phyloP scores from a whole-genome alignment of 345 rosid species.

The Hibiscus trionum region DNA sequence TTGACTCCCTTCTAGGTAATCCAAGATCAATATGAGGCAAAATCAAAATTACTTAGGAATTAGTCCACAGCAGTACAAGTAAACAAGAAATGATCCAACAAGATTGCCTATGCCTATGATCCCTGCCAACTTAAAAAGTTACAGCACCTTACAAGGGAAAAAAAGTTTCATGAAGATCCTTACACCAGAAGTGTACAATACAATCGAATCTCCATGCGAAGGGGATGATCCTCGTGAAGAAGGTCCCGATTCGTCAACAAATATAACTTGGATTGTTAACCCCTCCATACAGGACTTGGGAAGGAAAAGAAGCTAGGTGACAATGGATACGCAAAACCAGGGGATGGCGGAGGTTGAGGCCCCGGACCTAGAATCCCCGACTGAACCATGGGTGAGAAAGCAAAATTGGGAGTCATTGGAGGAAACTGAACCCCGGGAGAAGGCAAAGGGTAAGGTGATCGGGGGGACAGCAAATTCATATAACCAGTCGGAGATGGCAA shows the following conservation, averaged over 20 bases:
- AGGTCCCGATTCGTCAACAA: conserved; percentile 12
- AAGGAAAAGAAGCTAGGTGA: conserved; percentile 71
- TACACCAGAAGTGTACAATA: conserved; percentile 21
- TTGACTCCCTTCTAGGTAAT: no score
- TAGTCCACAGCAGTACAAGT: conserved; percentile 26
- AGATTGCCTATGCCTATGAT: conserved; percentile 25
- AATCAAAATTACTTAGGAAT: conserved; percentile 10
- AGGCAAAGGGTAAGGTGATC: conserved; percentile 60
- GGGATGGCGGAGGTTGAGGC: conserved; percentile 70
- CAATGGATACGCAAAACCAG: conserved; percentile 55
- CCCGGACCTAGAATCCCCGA: conserved; percentile 68
- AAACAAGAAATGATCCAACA: conserved; percentile 26
- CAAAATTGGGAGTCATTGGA: conserved; percentile 62
- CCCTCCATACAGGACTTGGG: conserved; percentile 78
- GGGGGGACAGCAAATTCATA: conserved; percentile 56
- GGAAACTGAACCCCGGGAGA: conserved; percentile 84
- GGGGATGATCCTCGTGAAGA: conserved; percentile 8
- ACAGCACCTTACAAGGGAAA: conserved; percentile 15
- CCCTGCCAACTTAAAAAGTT: conserved; percentile 27
- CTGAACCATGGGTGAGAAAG: conserved; percentile 61
- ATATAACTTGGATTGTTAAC: conserved; percentile 25
- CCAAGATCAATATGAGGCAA: neutral
- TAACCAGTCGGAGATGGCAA: conserved; percentile 62
- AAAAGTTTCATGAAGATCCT: neutral
- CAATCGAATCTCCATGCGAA: conserved; percentile 9